Base-by-base conservation (phyloP, 163 green algal genomes). In the Scenedesmus sp. region DNA sequence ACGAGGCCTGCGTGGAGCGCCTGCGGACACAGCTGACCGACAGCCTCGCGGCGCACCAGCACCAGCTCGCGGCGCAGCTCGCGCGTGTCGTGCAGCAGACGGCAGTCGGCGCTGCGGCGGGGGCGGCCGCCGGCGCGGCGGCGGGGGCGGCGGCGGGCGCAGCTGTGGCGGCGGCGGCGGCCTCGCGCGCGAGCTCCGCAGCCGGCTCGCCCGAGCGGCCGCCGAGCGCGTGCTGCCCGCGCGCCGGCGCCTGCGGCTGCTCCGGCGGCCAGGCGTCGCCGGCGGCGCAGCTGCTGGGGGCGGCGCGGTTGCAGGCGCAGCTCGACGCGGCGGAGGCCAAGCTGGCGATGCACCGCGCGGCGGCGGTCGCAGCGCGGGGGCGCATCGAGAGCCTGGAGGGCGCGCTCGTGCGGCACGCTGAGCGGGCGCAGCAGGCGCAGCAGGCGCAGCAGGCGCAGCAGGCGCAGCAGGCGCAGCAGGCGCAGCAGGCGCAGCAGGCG, bases 341-440 rank as follows among this genome's bases (percentile, higher is more conserved):
- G 50, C 66, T 75, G 1, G 29, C n/a, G 9, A 63, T 75, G 48
- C 66, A 75, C 48, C 47, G 66, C n/a, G 66, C 66, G 62, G 66
- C 66, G 34, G 66, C 66, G 50, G 48, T 63, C 14, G 29, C 48
- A 42, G 48, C 66, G 9, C 62, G 63, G 48, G 7, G 63, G 17
- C 48, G 48, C 18, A 75, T 75, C 22, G n/a, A n/a, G n/a, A n/a
- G n/a, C n/a, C n/a, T n/a, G n/a, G n/a, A n/a, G n/a, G n/a, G n/a
- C n/a, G n/a, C n/a, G n/a, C n/a, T n/a, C n/a, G n/a, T n/a, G n/a
- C n/a, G n/a, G n/a, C n/a, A n/a, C n/a, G n/a, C n/a, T n/a, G n/a
- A n/a, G n/a, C n/a, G n/a, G n/a, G n/a, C n/a, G 18, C 14, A 58
- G 24, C 28, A 75, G 20, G 11, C 33, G 45, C 26, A 36, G n/a